Evolutionary conservation across 768 basidiomycete genomes (phyloP), one percentile per base, ranked within the genome.

Genomic region (Mycena belliarum): DNA sequence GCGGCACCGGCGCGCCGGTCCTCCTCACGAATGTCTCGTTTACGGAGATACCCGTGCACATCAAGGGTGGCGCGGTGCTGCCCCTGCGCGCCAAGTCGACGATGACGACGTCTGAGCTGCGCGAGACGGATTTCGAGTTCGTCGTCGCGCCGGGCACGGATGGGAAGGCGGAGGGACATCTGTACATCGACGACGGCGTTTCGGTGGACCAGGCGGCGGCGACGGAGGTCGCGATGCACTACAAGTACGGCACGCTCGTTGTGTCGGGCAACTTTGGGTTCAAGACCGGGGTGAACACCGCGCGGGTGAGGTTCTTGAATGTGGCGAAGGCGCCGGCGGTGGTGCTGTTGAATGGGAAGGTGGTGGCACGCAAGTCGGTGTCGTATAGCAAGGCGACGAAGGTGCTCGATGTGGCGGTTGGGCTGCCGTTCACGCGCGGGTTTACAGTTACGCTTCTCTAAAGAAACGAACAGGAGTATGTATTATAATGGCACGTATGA

Each of bases 101-200:
- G 41, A 85, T 85, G 83, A 88, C 86, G 21, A 88, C 85, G 0
- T 71, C 76, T 2, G 77, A 73, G 59, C 70, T 89, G 56, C 74
- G 86, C 37, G 71, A 72, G 61, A 78, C 72, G 12, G 79, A 82
- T 64, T 89, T 88, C 55, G 81, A 87, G 68, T 69, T 89, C 51
- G 73, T 88, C 38, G 81, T 88, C 29, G 88, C 86, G 0, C 85
- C 85, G 1, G 76, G 76, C 12, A 57, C 63, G n/a, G 68, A 76
- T n/a, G 85, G 84, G 15, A 69, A 63, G 0, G 87, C 88, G 0
- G 60, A 63, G 6, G 87, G 87, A 1, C 42, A 64, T 37, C 72
- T 89, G 37, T 87, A 89, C 66, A 61, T 86, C 33, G 88, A 89
- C 65, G 87, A 89, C 58, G 87, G 88, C 14, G 82, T 81, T 42